Evolutionary conservation across 2,329 filamentous ascomycete species (phyloP).

Genomic region (Aspergillus novofumigatus): DNA sequence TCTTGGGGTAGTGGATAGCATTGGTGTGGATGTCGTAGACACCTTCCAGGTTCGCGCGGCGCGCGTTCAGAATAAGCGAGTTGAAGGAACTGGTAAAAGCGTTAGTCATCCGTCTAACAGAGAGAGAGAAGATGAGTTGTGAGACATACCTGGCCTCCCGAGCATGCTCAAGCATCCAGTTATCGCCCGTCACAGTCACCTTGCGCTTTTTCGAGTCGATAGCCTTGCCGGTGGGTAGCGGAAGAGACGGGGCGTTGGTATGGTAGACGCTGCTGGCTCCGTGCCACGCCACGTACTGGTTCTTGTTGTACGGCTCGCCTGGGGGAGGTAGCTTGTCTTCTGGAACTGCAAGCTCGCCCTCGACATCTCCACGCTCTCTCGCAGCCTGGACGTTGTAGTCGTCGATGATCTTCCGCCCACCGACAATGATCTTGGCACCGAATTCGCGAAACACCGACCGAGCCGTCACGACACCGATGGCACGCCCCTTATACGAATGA

Average conservation of each 20-base stretch:
- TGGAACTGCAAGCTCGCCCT: slow-evolving; percentile 88
- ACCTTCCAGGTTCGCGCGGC: slow-evolving; percentile 66
- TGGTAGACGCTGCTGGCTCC: slow-evolving; percentile 96
- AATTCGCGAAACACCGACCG: slow-evolving; percentile 97
- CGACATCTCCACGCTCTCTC: slow-evolving; percentile 70
- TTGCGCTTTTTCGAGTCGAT: slow-evolving; percentile 76
- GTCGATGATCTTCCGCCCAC: slow-evolving; percentile 77
- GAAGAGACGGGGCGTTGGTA: slow-evolving; percentile 71
- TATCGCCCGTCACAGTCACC: slow-evolving; percentile 84
- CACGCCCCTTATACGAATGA: slow-evolving; percentile 96
- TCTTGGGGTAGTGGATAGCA: slow-evolving; percentile 77
- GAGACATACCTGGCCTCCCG: slow-evolving; percentile 73
- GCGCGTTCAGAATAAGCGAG: slow-evolving; percentile 63
- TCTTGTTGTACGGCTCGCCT: slow-evolving; percentile 95
- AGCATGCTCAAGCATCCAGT: slow-evolving; percentile 96
- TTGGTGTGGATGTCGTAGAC: slow-evolving; percentile 96
- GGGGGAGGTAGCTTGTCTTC: slow-evolving; percentile 70
- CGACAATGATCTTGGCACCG: slow-evolving; percentile 88
- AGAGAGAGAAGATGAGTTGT: neutral
- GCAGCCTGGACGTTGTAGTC: slow-evolving; percentile 82
- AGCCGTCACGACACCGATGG: slow-evolving; percentile 94
- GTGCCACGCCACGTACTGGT: slow-evolving; percentile 98
- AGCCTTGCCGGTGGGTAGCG: slow-evolving; percentile 67
- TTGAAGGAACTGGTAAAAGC: slow-evolving; percentile 69
- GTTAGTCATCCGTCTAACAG: slow-evolving; percentile 6